phyloP scores from a whole-genome alignment of 352 stramenopile species.

The Pythium grandisporangium region DNA sequence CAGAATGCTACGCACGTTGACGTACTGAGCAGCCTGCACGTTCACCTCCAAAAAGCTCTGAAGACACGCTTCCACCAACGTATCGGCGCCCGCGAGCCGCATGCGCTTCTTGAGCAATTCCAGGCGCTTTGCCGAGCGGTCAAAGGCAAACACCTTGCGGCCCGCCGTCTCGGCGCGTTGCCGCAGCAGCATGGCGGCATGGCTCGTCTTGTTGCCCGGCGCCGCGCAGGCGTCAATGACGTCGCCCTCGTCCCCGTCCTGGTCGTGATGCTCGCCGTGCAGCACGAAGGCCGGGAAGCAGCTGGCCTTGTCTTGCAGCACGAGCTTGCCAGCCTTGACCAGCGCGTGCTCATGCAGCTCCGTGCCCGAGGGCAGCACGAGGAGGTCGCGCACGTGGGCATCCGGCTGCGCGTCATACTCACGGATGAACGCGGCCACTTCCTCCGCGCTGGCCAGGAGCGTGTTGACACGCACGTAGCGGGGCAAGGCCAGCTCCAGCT shows the following conservation, averaged over 20 bases:
- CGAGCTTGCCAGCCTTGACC: conserved; percentile 78
- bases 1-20: conserved; percentile 88
- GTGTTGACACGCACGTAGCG: conserved; percentile 94
- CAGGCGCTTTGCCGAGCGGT: conserved; percentile 84
- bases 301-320: conserved; percentile 97
- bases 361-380: conserved; percentile 86
- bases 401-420: conserved; percentile 63
- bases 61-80: conserved; percentile 74
- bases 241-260: conserved; percentile 46
- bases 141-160: conserved; percentile 91
- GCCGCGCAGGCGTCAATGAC: conserved; percentile 96
- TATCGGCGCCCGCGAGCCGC: conserved; percentile 62
- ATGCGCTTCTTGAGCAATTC: conserved; percentile 87
- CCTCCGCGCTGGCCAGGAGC: conserved; percentile 42
- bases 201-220: conserved; percentile 98
- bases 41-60: conserved; percentile 91
- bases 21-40: conserved; percentile 58
- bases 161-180: conserved; percentile 36
- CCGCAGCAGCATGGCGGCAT: conserved; percentile 89
- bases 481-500: conserved; percentile 52
- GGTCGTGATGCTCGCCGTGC: conserved; percentile 54
- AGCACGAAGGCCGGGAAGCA: conserved; percentile 96
- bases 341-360: conserved; percentile 81
- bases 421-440: conserved; percentile 32
- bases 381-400: conserved; percentile 82